phyloP scores from a whole-genome alignment of 306 rosid species.

The Sicyos edulis region DNA sequence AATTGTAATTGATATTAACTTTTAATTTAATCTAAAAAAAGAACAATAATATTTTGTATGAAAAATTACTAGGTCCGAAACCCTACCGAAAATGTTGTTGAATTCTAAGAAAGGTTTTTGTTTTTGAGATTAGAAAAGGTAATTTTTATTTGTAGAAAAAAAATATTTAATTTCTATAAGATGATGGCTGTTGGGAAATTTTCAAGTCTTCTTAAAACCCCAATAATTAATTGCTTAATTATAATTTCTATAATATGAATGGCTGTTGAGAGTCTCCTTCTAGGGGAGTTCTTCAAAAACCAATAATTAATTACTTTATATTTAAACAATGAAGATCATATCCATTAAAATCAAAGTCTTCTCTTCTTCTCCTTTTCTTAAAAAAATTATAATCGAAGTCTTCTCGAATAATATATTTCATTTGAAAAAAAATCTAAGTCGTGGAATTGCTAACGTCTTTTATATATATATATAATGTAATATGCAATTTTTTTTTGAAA shows the following conservation, averaged over 20 bases:
- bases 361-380: too few relatives aligned
- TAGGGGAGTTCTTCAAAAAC: not conserved
- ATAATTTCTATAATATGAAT: too few relatives aligned
- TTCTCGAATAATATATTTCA: constrained; percentile 1
- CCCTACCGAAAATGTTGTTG: too few relatives aligned
- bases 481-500: too few relatives aligned
- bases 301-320: not conserved
- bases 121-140: too few relatives aligned
- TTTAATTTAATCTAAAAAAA: not conserved
- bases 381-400: not conserved
- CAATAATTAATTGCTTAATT: too few relatives aligned
- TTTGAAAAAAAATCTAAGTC: not conserved
- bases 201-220: not conserved
- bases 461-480: too few relatives aligned
- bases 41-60: too few relatives aligned
- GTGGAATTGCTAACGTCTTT: too few relatives aligned
- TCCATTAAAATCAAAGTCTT: not conserved
- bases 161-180: not conserved
- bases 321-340: not conserved
- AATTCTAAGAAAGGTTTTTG: too few relatives aligned
- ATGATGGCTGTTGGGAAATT: not conserved
- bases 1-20: not conserved
- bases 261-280: not conserved
- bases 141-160: too few relatives aligned
- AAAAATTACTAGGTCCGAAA: too few relatives aligned